These are phyloP conservation scores for Cupressus sempervirens DNA, from an alignment of 75 land plant species.

Conservation along the genomic window DNA sequence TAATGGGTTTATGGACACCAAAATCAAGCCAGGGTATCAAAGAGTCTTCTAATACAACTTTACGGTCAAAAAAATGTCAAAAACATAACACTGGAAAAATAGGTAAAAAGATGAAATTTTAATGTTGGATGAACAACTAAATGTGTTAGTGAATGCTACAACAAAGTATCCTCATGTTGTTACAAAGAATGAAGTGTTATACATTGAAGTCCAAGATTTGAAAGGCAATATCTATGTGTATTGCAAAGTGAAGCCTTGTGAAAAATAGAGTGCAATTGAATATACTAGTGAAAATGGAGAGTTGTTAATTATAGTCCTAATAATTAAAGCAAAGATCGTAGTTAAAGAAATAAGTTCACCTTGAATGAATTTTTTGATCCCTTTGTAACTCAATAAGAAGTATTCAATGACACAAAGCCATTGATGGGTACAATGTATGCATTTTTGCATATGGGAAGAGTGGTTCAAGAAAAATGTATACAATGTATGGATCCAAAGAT, in stretches of 20 bases:
- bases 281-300: conserved; percentile 92
- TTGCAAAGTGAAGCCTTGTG: conserved; percentile 81
- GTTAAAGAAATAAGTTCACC: conserved; percentile 53
- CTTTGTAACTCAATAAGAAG: conserved; percentile 75
- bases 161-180: conserved; percentile 61
- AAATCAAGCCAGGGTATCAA: too few relatives aligned
- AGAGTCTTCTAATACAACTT: too few relatives aligned
- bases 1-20: too few relatives aligned
- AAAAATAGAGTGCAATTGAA: conserved; percentile 57
- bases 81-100: too few relatives aligned
- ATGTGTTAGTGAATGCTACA: conserved; percentile 50
- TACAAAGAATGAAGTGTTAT: conserved; percentile 66
- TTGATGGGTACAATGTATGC: conserved; percentile 97
- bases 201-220: conserved; percentile 89
- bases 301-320: conserved; percentile 67
- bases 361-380: conserved; percentile 88
- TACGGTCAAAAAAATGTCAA: too few relatives aligned
- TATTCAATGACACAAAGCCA: conserved; percentile 88
- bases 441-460: conserved; percentile 99
- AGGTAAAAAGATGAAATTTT: conserved; percentile 48
- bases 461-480: conserved; percentile 42
- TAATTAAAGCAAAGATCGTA: conserved; percentile 84
- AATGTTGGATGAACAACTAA: conserved; percentile 42
- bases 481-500: conserved; percentile 13
- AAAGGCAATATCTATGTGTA: conserved; percentile 97